Percentiles rank a stretch among this genome's conserved stretches.
Evolutionary conservation across 768 basidiomycete genomes (phyloP).

Genomic region (Sarcodon sp.): DNA sequence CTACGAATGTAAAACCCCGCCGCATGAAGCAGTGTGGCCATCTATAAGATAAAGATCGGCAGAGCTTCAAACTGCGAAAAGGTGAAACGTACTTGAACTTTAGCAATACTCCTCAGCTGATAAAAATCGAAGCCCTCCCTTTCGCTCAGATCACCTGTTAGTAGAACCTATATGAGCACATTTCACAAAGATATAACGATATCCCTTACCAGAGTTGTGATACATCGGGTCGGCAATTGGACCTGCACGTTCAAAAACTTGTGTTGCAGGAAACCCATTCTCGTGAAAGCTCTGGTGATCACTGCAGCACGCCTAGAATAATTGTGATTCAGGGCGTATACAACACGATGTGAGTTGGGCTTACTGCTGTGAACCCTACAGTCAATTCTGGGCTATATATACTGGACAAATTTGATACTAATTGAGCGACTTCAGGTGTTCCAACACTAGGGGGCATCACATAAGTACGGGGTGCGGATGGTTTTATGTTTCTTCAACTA

Average conservation of each 20-base stretch:
- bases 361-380: slow-evolving; percentile 52
- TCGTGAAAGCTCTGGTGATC: slow-evolving; percentile 81
- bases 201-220: slow-evolving; percentile 56
- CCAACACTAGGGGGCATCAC: slow-evolving; percentile 43
- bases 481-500: neutral
- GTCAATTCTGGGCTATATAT: slow-evolving; percentile 74
- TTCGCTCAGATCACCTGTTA: slow-evolving; percentile 61
- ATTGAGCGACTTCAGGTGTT: slow-evolving; percentile 59
- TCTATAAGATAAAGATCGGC: slow-evolving; percentile 21
- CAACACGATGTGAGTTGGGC: slow-evolving; percentile 9
- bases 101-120: slow-evolving; percentile 74
- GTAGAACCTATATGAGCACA: neutral
- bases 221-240: slow-evolving; percentile 84
- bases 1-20: slow-evolving; percentile 38
- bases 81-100: slow-evolving; percentile 54
- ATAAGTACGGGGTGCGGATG: neutral
- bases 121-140: slow-evolving; percentile 74
- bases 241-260: slow-evolving; percentile 82
- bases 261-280: slow-evolving; percentile 77
- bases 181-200: neutral
- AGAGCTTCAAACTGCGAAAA: neutral
- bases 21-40: slow-evolving; percentile 57
- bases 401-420: slow-evolving; percentile 61
- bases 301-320: slow-evolving; percentile 66
- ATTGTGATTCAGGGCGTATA: no score